Conservation (phyloP, 306 rosid genomes). For the Carpinus fangiana region DNA sequence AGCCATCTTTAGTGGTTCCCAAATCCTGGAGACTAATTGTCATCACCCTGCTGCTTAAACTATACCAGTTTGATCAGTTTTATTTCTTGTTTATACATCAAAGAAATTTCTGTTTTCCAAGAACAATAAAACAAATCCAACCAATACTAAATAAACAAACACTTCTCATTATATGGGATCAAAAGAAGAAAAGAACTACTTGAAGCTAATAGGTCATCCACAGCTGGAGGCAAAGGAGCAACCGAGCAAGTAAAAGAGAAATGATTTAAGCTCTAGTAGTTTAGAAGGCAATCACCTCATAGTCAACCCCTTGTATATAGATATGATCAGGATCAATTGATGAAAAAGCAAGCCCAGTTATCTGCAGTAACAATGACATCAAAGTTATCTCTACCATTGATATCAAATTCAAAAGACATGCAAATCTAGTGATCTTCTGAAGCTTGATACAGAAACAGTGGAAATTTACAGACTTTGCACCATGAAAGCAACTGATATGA, state of each 20-base stretch:
- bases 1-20: no score
- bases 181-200: neutral
- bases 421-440: neutral
- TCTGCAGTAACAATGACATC: constrained; percentile 48
- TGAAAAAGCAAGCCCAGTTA: constrained; percentile 83
- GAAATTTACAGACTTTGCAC: constrained; percentile 12
- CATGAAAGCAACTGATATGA: neutral
- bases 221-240: neutral
- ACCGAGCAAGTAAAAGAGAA: neutral
- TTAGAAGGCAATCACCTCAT: constrained; percentile 56
- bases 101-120: neutral
- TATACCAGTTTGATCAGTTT: no score
- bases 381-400: constrained; percentile 16
- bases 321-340: constrained; percentile 65
- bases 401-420: constrained; percentile 6
- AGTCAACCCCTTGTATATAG: constrained; percentile 86
- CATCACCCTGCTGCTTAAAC: no score
- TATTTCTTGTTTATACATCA: neutral
- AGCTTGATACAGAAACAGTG: constrained; percentile 2
- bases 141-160: neutral
- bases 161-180: neutral
- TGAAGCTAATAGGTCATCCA: neutral
- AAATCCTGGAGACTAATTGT: no score
- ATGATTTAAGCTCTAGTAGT: neutral
- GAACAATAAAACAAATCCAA: neutral